Evolutionary conservation across 2,329 filamentous ascomycete species (phyloP), one percentile per base, ranked within the genome.

Genomic region (Fusarium guadeloupense): DNA sequence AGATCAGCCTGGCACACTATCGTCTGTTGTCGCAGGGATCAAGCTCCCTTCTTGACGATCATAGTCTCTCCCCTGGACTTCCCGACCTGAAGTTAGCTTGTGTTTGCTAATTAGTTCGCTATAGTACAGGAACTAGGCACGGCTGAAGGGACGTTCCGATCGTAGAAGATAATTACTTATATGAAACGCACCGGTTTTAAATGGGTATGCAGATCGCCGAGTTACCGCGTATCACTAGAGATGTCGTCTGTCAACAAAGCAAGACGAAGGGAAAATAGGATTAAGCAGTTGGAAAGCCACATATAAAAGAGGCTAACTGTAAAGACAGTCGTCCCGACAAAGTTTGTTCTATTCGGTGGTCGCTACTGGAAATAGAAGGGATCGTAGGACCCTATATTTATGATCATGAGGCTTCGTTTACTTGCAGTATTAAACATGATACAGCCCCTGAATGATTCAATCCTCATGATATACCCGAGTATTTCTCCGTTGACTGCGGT

Each of bases 381-480:
- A 21, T 37, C 7, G 19, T 13, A 21, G 34, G 34, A 38, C 20
- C 35, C 19, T 38, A 13, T 13, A 38, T 19, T 5, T 38, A 14
- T 14, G 28, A n/a, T 21, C 8, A 13, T 5, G 19, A 37, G 19
- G 35, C 35, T 23, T 21, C 3, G n/a, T 6, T 5, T n/a, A n/a
- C 19, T 5, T 8, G n/a, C n/a, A n/a, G n/a, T n/a, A n/a, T n/a
- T n/a, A n/a, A n/a, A n/a, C n/a, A n/a, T n/a, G n/a, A n/a, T 17
- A 14, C 13, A 38, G 35, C 40, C 35, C 55, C 39, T 59, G 25
- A 41, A 33, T 8, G 37, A 41, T 53, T 53, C 26, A 49, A 8
- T 39, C 34, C 12, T 9, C 23, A 7, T 5, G 17, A 17, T 3
- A 19, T 31, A 25, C 13, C 33, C 1, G 5, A 5, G 2, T 8